These are phyloP conservation scores for Durusdinium trenchii DNA, from an alignment of 73 alveolate genomes.

Conservation along the genomic window DNA sequence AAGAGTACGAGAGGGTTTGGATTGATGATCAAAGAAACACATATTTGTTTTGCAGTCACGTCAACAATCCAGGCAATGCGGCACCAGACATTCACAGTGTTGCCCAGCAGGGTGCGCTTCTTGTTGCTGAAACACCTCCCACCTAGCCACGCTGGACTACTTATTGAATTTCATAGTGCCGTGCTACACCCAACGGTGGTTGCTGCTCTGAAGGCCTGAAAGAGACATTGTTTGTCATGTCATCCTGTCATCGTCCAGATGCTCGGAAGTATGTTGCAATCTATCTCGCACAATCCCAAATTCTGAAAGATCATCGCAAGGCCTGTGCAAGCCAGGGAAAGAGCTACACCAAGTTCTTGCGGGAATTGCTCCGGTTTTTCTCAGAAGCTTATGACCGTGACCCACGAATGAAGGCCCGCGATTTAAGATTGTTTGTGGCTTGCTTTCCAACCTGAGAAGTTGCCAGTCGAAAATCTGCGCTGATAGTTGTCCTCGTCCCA, in stretches of 20 bases:
- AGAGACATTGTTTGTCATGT: too few species aligned
- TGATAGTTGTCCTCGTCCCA: background rate
- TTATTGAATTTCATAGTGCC: conserved; percentile 32
- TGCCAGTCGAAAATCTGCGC: background rate
- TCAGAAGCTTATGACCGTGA: conserved; percentile 26
- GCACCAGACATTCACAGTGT: conserved; percentile 19
- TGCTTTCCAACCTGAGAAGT: too few species aligned
- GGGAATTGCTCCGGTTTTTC: conserved; percentile 54
- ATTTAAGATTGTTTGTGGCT: too few species aligned
- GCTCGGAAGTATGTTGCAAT: too few species aligned
- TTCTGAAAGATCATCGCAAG: background rate
- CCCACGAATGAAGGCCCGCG: conserved; percentile 23
- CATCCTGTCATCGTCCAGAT: too few species aligned
- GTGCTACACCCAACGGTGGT: conserved; percentile 46
- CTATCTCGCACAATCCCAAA: background rate
- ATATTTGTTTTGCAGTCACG: background rate
- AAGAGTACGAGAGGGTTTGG: background rate
- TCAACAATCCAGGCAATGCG: background rate
- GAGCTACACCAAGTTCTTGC: conserved; percentile 13
- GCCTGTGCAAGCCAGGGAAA: conserved; percentile 39
- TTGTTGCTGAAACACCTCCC: conserved; percentile 70
- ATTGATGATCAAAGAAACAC: background rate
- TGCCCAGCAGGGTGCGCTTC: conserved; percentile 55
- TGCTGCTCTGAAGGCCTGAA: conserved; percentile 24
- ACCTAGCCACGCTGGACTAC: conserved; percentile 72